Evolutionary conservation across 2,329 filamentous ascomycete genomes (phyloP), one percentile per base, ranked within the genome.

Genomic region (Zasmidium cellare): DNA sequence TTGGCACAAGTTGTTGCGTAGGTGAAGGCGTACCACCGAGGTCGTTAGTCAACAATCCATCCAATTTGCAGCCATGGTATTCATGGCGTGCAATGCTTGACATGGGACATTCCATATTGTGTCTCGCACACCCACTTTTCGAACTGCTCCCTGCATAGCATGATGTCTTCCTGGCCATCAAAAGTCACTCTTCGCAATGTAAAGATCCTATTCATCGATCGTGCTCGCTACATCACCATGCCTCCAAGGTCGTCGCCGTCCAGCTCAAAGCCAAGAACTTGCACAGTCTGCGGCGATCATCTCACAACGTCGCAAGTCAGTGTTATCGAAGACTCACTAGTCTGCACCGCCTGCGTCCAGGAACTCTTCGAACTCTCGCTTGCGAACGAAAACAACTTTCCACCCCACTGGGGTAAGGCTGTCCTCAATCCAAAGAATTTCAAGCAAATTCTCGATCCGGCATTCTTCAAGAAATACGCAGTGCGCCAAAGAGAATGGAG

Each of bases 311-410:
- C 46, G 46, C 18, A 14, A 20, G 6, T 5, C 35, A 18, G 11
- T 14, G 5, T 41, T 6, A 41, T 41, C 35, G 35, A 41, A 41
- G 35, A 50, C 16, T 25, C 53, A 23, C 46, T 20, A 16, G 48
- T 60, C 9, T 64, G 64, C 47, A 46, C 38, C 14, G 44, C 50
- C 12, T 64, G 64, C 41, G 41, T 64, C 45, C 45, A 50, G 14
- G 35, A 52, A n/a, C 28, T 64, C n/a, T 67, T 67, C 53, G 55
- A 60, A 11, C 31, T 47, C 12, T 51, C 65, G 5, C 56, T 64
- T 5, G 19, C 18, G 2, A 11, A 56, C 14, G 61, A 61, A 24
- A 23, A 46, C 1, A 55, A 57, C 20, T 67, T 59, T 25, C 65
- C 65, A 11, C 63, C 65, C 1, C 25, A 35, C 31, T 65, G 61